phyloP scores from a whole-genome alignment of 164 flowering plant genomes.

The Paratinospora sagittata region DNA sequence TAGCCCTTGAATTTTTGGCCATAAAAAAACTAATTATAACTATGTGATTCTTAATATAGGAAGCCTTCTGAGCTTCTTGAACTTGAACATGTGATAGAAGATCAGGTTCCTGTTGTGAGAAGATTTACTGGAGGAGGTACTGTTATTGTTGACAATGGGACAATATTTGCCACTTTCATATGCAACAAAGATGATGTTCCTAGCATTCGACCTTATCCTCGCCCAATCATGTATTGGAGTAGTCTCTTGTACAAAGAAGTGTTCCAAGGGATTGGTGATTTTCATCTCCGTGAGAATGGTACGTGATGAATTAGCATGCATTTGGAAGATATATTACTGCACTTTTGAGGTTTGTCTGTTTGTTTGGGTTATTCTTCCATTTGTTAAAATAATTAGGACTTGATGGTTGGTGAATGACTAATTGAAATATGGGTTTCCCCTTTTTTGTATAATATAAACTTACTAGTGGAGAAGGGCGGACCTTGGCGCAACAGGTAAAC shows the following conservation, averaged over 20 bases:
- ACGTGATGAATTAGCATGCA: not conserved
- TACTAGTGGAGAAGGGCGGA: too few relatives aligned
- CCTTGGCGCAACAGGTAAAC: too few relatives aligned
- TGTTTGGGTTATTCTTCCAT: not conserved
- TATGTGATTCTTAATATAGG: constrained; percentile 34
- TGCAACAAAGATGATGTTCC: constrained; percentile 79
- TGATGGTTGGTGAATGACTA: not conserved
- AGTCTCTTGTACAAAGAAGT: constrained; percentile 53
- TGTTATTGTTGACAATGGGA: constrained; percentile 75
- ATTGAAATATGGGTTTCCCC: too few relatives aligned
- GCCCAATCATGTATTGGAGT: constrained; percentile 84
- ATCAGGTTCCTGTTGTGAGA: constrained; percentile 62
- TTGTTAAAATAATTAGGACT: not conserved
- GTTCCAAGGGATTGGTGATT: constrained; percentile 58
- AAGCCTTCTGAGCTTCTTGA: constrained; percentile 75
- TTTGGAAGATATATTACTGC: not conserved
- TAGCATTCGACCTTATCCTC: constrained; percentile 71
- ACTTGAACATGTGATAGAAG: constrained; percentile 49
- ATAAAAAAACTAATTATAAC: not conserved
- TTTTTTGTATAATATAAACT: too few relatives aligned
- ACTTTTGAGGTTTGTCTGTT: not conserved
- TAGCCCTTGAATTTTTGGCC: not conserved
- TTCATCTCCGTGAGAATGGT: constrained; percentile 91
- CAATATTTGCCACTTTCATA: constrained; percentile 75
- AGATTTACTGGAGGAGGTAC: constrained; percentile 96